A percentile compares a stretch with the other conserved stretches of the same genome.
These are phyloP conservation scores for Ramularia endophylla DNA, from an alignment of 2,329 filamentous ascomycete species.

Conservation along the genomic window DNA sequence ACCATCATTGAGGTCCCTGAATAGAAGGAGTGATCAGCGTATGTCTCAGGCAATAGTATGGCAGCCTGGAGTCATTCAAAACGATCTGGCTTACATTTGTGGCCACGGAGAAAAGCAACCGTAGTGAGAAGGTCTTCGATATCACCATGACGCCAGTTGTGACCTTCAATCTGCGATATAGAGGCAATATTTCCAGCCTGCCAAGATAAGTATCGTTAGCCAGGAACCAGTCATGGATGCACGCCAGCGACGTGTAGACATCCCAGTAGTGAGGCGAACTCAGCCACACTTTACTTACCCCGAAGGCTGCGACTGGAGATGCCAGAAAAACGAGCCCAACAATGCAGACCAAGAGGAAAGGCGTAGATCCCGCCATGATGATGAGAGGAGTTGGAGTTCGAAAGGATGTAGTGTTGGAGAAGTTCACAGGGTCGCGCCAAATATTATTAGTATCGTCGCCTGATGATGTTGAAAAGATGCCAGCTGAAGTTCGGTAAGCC, in stretches of 20 bases:
- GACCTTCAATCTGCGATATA: constrained; percentile 39
- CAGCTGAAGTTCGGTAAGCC: constrained; percentile 8
- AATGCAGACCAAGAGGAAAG: constrained; percentile 23
- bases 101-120: constrained; percentile 49
- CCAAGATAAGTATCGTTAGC: no score
- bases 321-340: constrained; percentile 24
- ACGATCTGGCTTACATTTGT: no score
- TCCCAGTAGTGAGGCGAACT: no score
- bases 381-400: neutral
- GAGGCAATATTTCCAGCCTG: constrained; percentile 41
- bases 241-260: no score
- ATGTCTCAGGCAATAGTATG: no score
- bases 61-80: no score
- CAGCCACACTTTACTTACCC: no score
- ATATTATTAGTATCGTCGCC: no score
- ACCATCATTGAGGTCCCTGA: constrained; percentile 66
- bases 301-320: constrained; percentile 35
- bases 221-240: no score
- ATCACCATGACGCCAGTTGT: constrained; percentile 50
- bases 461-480: neutral
- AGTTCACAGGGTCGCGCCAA: no score
- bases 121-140: constrained; percentile 48
- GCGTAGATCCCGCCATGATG: constrained; percentile 5
- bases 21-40: no score
- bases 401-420: no score